Evolutionary conservation across 768 basidiomycete genomes (phyloP).

Genomic region (Mycena venus): DNA sequence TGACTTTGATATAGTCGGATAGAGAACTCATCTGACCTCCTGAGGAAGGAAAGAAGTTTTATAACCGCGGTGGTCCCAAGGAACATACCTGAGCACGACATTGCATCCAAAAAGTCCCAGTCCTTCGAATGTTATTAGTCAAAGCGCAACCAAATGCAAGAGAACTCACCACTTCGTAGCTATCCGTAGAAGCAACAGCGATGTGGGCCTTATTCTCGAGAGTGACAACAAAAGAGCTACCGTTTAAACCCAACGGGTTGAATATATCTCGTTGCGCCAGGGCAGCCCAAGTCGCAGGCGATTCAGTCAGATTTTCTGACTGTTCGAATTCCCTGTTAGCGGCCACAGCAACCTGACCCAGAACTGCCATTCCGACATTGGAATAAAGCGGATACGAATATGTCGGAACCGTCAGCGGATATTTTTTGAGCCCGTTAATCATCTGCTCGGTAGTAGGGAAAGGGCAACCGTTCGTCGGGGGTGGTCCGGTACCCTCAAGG

Average conservation of each 20-base stretch:
- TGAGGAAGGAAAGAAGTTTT: too few species aligned
- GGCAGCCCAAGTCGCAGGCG: constrained; percentile 23
- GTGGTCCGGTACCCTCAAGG: constrained; percentile 35
- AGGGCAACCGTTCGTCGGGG: constrained; percentile 36
- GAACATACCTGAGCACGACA: constrained; percentile 40
- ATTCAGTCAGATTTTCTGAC: constrained; percentile 13
- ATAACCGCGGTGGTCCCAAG: too few species aligned
- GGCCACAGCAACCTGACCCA: constrained; percentile 39
- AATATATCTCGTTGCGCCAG: constrained; percentile 43
- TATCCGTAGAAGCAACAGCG: constrained; percentile 31
- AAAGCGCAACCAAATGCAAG: not conserved
- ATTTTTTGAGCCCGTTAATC: constrained; percentile 32
- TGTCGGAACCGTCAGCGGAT: constrained; percentile 38
- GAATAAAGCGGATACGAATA: constrained; percentile 44
- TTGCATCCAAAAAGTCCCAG: constrained; percentile 36
- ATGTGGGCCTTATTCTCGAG: constrained; percentile 31
- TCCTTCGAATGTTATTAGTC: constrained; percentile 28
- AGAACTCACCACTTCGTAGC: constrained; percentile 29
- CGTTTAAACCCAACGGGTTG: constrained; percentile 40
- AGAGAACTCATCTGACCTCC: constrained; percentile 44
- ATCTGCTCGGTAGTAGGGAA: constrained; percentile 34
- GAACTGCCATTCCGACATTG: constrained; percentile 41
- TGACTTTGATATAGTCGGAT: constrained; percentile 38
- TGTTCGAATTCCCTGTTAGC: constrained; percentile 34
- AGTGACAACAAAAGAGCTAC: constrained; percentile 36